Percentiles rank a stretch among this genome's conserved stretches.
Evolutionary conservation across 306 rosid species (phyloP).

Genomic region (Prinsepia uniflora): DNA sequence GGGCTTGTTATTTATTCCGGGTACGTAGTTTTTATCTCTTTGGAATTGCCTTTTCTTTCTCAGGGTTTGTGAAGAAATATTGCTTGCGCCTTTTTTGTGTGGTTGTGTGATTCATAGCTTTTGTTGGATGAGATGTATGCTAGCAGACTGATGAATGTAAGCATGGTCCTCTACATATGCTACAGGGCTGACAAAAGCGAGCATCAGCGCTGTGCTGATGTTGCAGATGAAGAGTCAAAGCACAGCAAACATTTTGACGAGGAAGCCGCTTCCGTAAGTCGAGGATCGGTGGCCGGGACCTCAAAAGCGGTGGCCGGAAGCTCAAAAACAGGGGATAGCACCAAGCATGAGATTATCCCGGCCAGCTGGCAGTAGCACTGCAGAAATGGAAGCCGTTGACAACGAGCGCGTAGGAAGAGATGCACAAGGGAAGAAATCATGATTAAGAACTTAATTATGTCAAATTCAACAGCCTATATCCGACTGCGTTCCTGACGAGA

Average conservation of each 20-base stretch:
- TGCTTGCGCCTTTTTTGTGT: not conserved
- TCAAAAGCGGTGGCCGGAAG: conserved; percentile 31
- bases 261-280: conserved; percentile 42
- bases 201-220: conserved; percentile 33
- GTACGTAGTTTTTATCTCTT: conserved; percentile 39
- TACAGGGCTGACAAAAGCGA: conserved; percentile 66
- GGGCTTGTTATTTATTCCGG: conserved; percentile 84
- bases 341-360: conserved; percentile 9
- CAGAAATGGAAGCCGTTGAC: conserved; percentile 4
- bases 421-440: conserved; percentile 5
- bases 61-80: not conserved
- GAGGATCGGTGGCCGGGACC: conserved; percentile 4
- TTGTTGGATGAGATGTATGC: not conserved
- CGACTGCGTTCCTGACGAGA: too few species aligned
- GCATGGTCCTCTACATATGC: conserved; percentile 12
- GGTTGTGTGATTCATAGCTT: not conserved
- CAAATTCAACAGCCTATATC: not conserved
- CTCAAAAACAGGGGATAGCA: conserved; percentile 36
- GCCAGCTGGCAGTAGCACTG: not conserved
- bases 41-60: not conserved
- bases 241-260: conserved; percentile 40
- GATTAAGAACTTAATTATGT: not conserved
- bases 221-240: conserved; percentile 39
- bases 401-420: conserved; percentile 23
- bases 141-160: not conserved